Conservation (phyloP, 78 protist genomes). For the Mastigamoeba balamuthi region DNA sequence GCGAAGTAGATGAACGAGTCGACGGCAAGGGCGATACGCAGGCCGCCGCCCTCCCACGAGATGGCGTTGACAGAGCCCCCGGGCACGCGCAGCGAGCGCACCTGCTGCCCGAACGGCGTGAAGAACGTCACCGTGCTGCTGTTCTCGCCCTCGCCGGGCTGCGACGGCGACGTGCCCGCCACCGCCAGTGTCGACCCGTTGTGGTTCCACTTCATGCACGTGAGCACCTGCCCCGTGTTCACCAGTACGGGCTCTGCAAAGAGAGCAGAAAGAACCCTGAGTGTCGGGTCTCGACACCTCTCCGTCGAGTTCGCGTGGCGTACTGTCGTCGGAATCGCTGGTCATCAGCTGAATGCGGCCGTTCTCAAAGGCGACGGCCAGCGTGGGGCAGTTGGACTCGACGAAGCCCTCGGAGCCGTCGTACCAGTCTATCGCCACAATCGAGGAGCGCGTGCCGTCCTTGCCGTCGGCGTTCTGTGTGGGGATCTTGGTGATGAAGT, state of each 20-base stretch:
- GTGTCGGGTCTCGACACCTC: neutral
- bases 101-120: conserved; percentile 50
- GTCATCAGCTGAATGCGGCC: conserved; percentile 64
- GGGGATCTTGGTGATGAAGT: neutral
- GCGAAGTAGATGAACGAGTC: conserved; percentile 74
- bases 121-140: conserved; percentile 47
- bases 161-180: conserved; percentile 6
- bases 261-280: neutral
- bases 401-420: conserved; percentile 18
- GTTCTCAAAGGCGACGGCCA: conserved; percentile 34
- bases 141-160: neutral
- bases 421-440: conserved; percentile 16
- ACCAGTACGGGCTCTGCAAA: conserved; percentile 41
- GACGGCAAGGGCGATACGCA: conserved; percentile 71
- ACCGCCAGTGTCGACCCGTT: conserved; percentile 62
- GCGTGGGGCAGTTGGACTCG: conserved; percentile 10
- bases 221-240: conserved; percentile 48
- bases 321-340: conserved; percentile 22
- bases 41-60: conserved; percentile 63
- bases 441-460: neutral
- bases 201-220: conserved; percentile 44
- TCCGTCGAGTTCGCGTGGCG: neutral
- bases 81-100: conserved; percentile 33
- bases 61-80: conserved; percentile 21
- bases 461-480: neutral